Evolutionary conservation across 2,329 filamentous ascomycete species (phyloP).

Genomic region (Talaromyces sp.): DNA sequence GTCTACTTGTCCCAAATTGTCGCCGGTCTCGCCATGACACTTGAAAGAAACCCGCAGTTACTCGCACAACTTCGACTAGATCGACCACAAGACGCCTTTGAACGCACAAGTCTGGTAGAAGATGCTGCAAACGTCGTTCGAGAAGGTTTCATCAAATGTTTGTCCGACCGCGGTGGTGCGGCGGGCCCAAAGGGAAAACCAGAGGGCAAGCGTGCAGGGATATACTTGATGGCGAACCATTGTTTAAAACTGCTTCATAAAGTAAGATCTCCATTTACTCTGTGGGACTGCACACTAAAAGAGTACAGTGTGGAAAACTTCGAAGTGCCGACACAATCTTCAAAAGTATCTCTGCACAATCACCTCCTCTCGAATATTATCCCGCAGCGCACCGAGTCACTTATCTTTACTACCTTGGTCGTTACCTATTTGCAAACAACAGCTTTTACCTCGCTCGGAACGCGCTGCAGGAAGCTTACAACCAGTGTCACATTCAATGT

Average conservation of each 20-base stretch:
- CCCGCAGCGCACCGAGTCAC: constrained; percentile 84
- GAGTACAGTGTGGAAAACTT: constrained; percentile 67
- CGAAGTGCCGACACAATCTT: constrained; percentile 85
- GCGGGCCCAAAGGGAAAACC: constrained; percentile 60
- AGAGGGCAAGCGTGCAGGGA: constrained; percentile 79
- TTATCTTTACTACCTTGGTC: constrained; percentile 90
- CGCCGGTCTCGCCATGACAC: constrained; percentile 75
- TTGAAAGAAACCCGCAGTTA: constrained; percentile 77
- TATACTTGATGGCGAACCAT: constrained; percentile 89
- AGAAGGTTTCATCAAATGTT: constrained; percentile 83
- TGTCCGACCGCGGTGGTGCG: constrained; percentile 72
- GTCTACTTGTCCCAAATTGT: constrained; percentile 78
- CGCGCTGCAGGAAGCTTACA: constrained; percentile 75
- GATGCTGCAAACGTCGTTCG: constrained; percentile 84
- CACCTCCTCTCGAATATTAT: constrained; percentile 75
- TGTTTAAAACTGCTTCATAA: constrained; percentile 85
- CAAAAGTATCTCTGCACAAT: constrained; percentile 78
- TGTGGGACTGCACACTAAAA: neutral
- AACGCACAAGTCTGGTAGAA: constrained; percentile 77
- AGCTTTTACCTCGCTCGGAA: constrained; percentile 75
- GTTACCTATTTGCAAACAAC: constrained; percentile 81
- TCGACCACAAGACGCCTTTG: constrained; percentile 53
- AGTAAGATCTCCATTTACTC: constrained; percentile 38
- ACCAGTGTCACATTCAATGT: constrained; percentile 62
- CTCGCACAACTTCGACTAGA: constrained; percentile 57